Base-by-base conservation (phyloP, 208 protist genomes). In the Acanthamoeba castellanii region DNA sequence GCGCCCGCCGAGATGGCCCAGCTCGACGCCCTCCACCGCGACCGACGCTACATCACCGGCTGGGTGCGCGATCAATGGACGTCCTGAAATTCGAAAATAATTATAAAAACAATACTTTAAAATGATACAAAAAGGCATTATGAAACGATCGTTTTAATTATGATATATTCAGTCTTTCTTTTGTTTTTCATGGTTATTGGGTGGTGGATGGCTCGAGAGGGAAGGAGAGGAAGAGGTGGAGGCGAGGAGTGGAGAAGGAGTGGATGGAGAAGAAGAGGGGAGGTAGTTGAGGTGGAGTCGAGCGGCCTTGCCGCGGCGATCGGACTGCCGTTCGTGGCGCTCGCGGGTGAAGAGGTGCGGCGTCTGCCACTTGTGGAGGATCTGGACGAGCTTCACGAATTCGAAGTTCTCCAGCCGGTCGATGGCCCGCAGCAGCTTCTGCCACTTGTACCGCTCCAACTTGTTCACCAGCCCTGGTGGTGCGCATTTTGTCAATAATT, bases 321-420 rank as follows among this genome's bases (percentile, higher is more conserved):
- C 59, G 59, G 9, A n/a, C 18, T 5, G 68, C n/a, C 61, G 61
- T 68, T 74, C 68, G 30, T 74, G 25, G 68, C 9, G 9, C 68
- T 74, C 68, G 42, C 47, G 76, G 7, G 76, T 14, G 42, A 84
- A 84, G 45, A 84, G 76, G 47, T 47, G 1, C 42, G 76, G 76
- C 42, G 76, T 30, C 27, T 84, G 76, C 76, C 76, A 84, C 45
- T 55, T 47, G 76, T 84, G 76, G 20, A 84, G 76, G 20, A 84
- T 55, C 27, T 57, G 76, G 11, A 84, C 13, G 20, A 84, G 9
- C n/a, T 84, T 57, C 6, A 84, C 76, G 27, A 84, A 84, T 25
- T 84, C 76, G 20, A 55, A 84, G 42, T 84, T 84, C 76, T 84
- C 76, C 76, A 84, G 45, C 11, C 76, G 76, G 42, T 84, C 76